phyloP scores from a whole-genome alignment of 164 flowering plant genomes.

The Aristolochia fimbriata region DNA sequence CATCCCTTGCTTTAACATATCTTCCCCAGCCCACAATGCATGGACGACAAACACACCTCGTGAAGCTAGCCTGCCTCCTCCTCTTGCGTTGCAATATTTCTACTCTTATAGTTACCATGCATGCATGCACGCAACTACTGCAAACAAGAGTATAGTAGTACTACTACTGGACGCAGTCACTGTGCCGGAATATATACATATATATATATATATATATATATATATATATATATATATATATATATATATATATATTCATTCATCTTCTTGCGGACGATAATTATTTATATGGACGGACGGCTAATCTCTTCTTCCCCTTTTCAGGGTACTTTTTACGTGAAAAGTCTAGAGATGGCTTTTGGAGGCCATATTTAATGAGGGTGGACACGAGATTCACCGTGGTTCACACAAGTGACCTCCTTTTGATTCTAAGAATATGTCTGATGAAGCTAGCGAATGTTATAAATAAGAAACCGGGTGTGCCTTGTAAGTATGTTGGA shows the following conservation, averaged over 20 bases:
- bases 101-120: too few species aligned
- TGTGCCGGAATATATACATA: too few species aligned
- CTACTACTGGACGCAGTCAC: too few species aligned
- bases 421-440: neutral
- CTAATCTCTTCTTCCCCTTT: neutral
- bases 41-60: neutral
- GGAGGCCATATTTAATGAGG: conserved; percentile 1
- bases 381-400: conserved; percentile 3
- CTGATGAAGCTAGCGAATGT: neutral
- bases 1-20: too few species aligned
- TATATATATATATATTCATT: too few species aligned
- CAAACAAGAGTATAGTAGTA: too few species aligned
- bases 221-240: too few species aligned
- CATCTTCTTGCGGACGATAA: too few species aligned
- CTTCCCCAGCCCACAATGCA: too few species aligned
- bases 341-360: conserved; percentile 5
- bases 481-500: neutral
- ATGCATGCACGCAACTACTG: too few species aligned
- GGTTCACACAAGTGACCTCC: conserved; percentile 1
- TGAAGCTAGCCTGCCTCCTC: neutral
- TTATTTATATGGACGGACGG: too few species aligned
- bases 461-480: conserved; percentile 6
- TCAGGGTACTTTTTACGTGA: neutral
- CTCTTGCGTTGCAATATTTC: neutral
- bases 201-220: too few species aligned